phyloP scores from a whole-genome alignment of 176 grass and related monocot species.

The Avena sativa region DNA sequence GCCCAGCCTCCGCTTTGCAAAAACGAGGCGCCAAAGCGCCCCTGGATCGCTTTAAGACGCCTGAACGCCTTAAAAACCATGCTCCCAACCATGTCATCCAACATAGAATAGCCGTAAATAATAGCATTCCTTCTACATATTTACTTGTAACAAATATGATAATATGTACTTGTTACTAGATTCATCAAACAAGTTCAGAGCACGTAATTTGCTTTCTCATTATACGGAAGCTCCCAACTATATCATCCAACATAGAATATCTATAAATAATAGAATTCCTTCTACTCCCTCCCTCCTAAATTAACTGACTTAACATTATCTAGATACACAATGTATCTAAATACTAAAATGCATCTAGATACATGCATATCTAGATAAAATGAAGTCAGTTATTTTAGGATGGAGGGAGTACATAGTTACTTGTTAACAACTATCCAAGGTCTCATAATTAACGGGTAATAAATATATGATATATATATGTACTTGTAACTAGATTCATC shows the following conservation, averaged over 20 bases:
- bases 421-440: background rate
- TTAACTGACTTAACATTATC: too few relatives aligned
- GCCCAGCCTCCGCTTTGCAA: too few relatives aligned
- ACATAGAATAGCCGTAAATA: background rate
- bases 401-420: background rate
- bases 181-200: background rate
- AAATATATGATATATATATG: background rate
- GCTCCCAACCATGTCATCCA: background rate
- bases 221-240: background rate
- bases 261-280: background rate
- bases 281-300: too few relatives aligned
- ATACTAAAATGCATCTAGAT: too few relatives aligned
- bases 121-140: background rate
- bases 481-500: background rate
- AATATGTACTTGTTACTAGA: background rate
- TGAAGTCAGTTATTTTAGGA: too few relatives aligned
- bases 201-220: background rate
- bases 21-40: too few relatives aligned
- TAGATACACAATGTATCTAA: too few relatives aligned
- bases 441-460: background rate
- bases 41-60: too few relatives aligned
- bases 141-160: background rate
- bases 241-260: background rate
- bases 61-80: too few relatives aligned
- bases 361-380: too few relatives aligned